Percentiles rank a stretch among this genome's conserved stretches.
These are phyloP conservation scores for Draba incana DNA, from an alignment of 345 rosid species.

Conservation along the genomic window DNA sequence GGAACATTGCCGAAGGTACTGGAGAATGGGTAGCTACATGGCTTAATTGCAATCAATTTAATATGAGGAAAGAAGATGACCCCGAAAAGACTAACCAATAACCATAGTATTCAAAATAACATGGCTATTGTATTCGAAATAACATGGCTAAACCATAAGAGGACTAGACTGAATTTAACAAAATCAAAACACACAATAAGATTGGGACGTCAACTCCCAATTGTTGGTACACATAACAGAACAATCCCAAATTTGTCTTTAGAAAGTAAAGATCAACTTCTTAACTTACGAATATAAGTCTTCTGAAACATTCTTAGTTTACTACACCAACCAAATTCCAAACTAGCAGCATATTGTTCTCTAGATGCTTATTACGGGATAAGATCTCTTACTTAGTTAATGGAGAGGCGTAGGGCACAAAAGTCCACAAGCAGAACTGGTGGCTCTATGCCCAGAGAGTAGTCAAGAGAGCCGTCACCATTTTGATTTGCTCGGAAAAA, in stretches of 20 bases:
- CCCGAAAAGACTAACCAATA: too few relatives aligned
- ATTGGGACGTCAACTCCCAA: too few relatives aligned
- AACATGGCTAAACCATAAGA: too few relatives aligned
- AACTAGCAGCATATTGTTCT: neutral
- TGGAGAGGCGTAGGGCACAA: slow-evolving; percentile 3
- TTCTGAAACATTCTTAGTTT: neutral
- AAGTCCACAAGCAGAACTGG: neutral
- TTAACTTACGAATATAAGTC: slow-evolving; percentile 1
- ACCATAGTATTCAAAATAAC: too few relatives aligned
- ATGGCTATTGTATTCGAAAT: too few relatives aligned
- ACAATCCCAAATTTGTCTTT: neutral
- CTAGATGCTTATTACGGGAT: neutral
- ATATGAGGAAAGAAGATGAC: too few relatives aligned
- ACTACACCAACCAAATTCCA: neutral
- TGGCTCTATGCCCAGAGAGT: neutral
- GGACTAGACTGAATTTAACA: too few relatives aligned
- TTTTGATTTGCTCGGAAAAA: neutral
- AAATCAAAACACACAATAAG: too few relatives aligned
- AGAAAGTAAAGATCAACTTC: neutral
- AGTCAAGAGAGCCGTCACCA: neutral
- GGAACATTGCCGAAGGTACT: too few relatives aligned
- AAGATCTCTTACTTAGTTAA: neutral
- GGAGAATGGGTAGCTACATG: too few relatives aligned
- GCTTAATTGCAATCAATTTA: too few relatives aligned
- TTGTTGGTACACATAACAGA: too few relatives aligned